Percentiles rank a stretch among this genome's conserved stretches.
Conservation (phyloP, 2,329 filamentous ascomycete species). For the Sordariomycetes sp. region DNA sequence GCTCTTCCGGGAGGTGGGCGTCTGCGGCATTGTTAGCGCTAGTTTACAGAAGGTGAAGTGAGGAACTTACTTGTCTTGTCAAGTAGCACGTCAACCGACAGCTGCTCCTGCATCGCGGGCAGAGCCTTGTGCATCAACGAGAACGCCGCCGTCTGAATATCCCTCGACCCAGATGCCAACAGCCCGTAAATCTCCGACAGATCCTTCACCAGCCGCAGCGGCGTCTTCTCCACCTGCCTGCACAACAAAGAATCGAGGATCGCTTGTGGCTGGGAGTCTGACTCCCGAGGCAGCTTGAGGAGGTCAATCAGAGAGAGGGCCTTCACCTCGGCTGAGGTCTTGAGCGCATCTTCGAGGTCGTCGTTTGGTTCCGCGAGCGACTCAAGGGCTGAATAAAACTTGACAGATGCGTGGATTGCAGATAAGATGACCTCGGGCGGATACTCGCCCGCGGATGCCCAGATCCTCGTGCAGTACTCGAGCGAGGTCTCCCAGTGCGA, state of each 20-base stretch:
- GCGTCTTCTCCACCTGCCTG: slow-evolving; percentile 55
- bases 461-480: slow-evolving; percentile 45
- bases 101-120: slow-evolving; percentile 65
- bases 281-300: slow-evolving; percentile 40
- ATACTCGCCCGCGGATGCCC: slow-evolving; percentile 35
- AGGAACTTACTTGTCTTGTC: slow-evolving; percentile 47
- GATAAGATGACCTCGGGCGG: slow-evolving; percentile 40
- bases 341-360: slow-evolving; percentile 68
- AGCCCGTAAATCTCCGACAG: slow-evolving; percentile 62
- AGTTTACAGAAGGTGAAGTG: slow-evolving; percentile 6
- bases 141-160: slow-evolving; percentile 74
- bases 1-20: slow-evolving; percentile 69
- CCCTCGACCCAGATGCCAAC: slow-evolving; percentile 62
- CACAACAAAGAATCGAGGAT: slow-evolving; percentile 68
- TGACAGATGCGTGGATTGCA: slow-evolving; percentile 61
- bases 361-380: slow-evolving; percentile 68
- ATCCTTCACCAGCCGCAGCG: slow-evolving; percentile 50
- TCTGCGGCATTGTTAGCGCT: slow-evolving; percentile 19
- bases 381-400: slow-evolving; percentile 54
- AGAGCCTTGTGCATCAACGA: slow-evolving; percentile 71
- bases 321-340: slow-evolving; percentile 44
- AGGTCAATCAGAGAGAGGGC: slow-evolving; percentile 50
- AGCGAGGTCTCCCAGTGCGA: slow-evolving; percentile 69
- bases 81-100: slow-evolving; percentile 66
- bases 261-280: slow-evolving; percentile 52